Base-by-base conservation (phyloP, 2,329 filamentous ascomycete species). In the Chrysoporthe deuterocubensis region DNA sequence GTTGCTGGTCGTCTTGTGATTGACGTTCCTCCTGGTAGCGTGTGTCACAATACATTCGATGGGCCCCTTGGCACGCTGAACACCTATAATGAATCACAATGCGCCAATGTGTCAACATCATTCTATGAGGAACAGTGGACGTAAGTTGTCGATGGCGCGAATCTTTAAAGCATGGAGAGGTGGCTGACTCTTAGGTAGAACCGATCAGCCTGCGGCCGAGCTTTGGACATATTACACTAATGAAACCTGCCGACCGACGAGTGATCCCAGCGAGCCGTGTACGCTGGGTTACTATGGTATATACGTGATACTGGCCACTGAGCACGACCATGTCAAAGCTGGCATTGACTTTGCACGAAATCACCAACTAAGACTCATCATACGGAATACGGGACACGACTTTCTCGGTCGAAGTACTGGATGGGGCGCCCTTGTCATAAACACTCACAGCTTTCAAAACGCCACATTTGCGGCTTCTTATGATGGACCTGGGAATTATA, bases 401-500 rank as follows among this genome's bases (percentile, higher is more conserved):
- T 83, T 82, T 70, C 79, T 84, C 43, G 89, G 89, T 52, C 85
- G 86, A 54, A 88, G 85, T 0, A 88, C 87, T 0, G 90, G 89
- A n/a, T 84, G 83, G 32, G 88, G 88, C 1, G 81, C 84, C 0
- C 74, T 89, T 3, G 80, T 82, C 4, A 78, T 89, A 63, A 89
- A 87, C 82, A 88, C 83, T 9, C 86, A 88, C 67, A 75, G 81
- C 69, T 81, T 89, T 65, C 83, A 87, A 32, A 54, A 54, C 16
- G 50, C 14, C 50, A 26, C 50, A 34, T 32, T 32, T 14, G 7
- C 21, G 14, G 50, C 11, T 5, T 7, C 9, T 16, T 54, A 54
- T 34, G 50, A 32, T 7, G 21, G 21, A 32, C 50, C 50, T 34
- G 26, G 50, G 5, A 54, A 54, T 21, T 54, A 54, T 14, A 54